Percentiles rank a stretch among this genome's conserved stretches.
These are phyloP conservation scores for Medicago ruthenica DNA, from an alignment of 306 rosid species.

Conservation along the genomic window DNA sequence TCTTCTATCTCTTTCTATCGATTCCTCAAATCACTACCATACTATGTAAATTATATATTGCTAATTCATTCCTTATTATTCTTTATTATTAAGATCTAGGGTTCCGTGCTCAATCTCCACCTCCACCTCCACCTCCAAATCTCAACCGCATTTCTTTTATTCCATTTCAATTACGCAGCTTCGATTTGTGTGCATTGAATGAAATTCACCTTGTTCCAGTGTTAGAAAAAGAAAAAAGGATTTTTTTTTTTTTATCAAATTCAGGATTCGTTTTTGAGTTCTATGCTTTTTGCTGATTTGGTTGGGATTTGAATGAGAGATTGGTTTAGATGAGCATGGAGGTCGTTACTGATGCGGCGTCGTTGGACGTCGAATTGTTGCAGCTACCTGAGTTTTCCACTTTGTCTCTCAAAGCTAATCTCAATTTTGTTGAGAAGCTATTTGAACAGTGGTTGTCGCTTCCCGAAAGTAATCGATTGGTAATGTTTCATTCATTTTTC, in stretches of 20 bases:
- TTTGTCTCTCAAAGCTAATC: conserved; percentile 80
- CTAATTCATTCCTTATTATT: conserved; percentile 35
- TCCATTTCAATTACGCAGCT: conserved; percentile 15
- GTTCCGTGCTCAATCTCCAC: conserved; percentile 47
- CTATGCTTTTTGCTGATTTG: conserved; percentile 40
- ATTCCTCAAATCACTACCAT: too few relatives aligned
- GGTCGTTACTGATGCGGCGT: conserved; percentile 76
- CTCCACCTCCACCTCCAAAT: too few relatives aligned
- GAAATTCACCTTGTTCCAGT: conserved; percentile 38
- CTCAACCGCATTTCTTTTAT: conserved; percentile 35
- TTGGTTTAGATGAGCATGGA: conserved; percentile 79
- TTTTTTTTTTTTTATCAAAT: neutral
- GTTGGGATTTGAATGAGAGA: conserved; percentile 65
- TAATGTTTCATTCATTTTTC: conserved; percentile 48
- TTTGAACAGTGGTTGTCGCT: conserved; percentile 97
- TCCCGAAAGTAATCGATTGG: conserved; percentile 84
- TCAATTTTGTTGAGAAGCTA: conserved; percentile 69
- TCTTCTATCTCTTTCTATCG: conserved; percentile 23
- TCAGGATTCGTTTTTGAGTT: conserved; percentile 50
- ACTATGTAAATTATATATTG: neutral
- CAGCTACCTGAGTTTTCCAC: conserved; percentile 87
- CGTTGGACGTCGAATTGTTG: conserved; percentile 86
- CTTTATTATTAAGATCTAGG: conserved; percentile 52
- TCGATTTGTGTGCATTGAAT: conserved; percentile 43
- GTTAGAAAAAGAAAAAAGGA: conserved; percentile 5